These are phyloP conservation scores for Podaxis sp. DNA, from an alignment of 768 basidiomycete species.

Conservation along the genomic window DNA sequence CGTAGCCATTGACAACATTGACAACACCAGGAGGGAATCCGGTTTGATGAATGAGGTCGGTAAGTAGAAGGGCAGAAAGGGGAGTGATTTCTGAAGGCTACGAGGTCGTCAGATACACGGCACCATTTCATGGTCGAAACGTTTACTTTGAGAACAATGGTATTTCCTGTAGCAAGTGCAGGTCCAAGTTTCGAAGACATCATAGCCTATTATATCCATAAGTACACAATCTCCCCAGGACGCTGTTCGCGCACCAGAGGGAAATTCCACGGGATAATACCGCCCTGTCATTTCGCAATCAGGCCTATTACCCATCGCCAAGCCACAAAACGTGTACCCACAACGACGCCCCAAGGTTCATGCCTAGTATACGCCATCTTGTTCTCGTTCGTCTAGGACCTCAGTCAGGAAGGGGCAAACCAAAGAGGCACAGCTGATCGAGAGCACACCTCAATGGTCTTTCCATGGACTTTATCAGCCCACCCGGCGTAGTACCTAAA, in stretches of 20 bases:
- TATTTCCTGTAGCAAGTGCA: slow-evolving; percentile 75
- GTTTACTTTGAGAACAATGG: slow-evolving; percentile 59
- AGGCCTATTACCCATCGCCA: background rate
- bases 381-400: slow-evolving; percentile 41
- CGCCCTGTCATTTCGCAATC: slow-evolving; percentile 26
- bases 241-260: slow-evolving; percentile 22
- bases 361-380: slow-evolving; percentile 70
- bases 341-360: slow-evolving; percentile 59
- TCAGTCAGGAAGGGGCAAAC: background rate
- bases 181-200: slow-evolving; percentile 69
- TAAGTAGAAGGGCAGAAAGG: slow-evolving; percentile 53
- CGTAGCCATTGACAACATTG: slow-evolving; percentile 50
- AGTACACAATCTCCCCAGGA: background rate
- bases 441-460: slow-evolving; percentile 60
- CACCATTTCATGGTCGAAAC: background rate
- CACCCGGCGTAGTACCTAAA: slow-evolving; percentile 86
- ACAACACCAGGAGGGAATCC: slow-evolving; percentile 77
- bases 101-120: background rate
- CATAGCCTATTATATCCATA: slow-evolving; percentile 34
- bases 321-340: slow-evolving; percentile 13
- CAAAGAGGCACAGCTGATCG: background rate
- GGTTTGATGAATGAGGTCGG: slow-evolving; percentile 57
- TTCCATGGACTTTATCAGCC: slow-evolving; percentile 82
- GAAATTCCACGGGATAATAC: slow-evolving; percentile 67
- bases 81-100: slow-evolving; percentile 74